Evolutionary conservation across 2,329 filamentous ascomycete genomes (phyloP), one percentile per base, ranked within the genome.

Genomic region (Colletotrichum truncatum): DNA sequence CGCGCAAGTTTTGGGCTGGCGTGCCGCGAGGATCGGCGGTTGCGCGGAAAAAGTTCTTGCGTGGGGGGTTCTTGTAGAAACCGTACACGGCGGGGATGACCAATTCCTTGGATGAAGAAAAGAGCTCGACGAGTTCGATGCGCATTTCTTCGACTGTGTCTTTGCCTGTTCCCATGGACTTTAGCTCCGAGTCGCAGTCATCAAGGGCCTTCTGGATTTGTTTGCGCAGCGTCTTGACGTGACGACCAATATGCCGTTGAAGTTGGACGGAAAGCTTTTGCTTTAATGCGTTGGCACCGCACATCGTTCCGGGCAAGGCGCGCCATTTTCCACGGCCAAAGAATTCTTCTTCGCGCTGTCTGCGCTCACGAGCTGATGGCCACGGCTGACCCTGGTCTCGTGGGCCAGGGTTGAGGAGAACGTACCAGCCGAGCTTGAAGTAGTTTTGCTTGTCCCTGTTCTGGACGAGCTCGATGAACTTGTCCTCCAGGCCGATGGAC

Each of bases 21-120:
- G 83, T 85, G 23, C 83, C 84, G 63, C 81, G 81, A 11, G 82
- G 80, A 43, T 78, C 81, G 3, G 82, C 82, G 10, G 83, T 82
- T 8, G 82, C 76, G 6, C 82, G 78, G 70, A 85, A 85, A 75
- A 85, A 85, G 56, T 76, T 78, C 70, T 84, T 82, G 61, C 81
- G 81, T 14, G 84, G 82, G 0, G 83, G 83, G 64, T 85, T 85
- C 76, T 85, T 85, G 79, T 85, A 85, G 74, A 84, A 84, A 52
- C 83, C 84, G 56, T 85, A 83, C 25, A 85, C 81, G 38, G 84
- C 83, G 3, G 83, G 83, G 1, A 82, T 84, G 36, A 85, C 82
- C n/a, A 85, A 78, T 56, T 85, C 84, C 74, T 84, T 84, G 30
- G 82, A 85, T 0, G 79, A 76, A 0, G 83, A 84, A 65, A 85